A percentile compares a stretch with the other conserved stretches of the same genome.
Evolutionary conservation across 495 filamentous ascomycete genomes (phyloP).

Genomic region (Tetracladium marchalianum): DNA sequence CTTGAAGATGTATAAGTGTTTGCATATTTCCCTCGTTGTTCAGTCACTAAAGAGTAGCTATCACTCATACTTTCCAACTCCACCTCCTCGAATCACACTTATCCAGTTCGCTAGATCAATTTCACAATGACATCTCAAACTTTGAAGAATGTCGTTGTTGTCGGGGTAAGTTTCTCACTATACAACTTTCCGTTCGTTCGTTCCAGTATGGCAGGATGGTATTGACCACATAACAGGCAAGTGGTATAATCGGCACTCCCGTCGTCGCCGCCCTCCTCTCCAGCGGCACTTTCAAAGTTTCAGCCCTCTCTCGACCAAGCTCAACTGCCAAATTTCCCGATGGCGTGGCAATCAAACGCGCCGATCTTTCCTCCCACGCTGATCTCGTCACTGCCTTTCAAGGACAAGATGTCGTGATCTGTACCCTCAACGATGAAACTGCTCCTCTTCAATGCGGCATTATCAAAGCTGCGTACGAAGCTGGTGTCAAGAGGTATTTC

Average conservation of each 20-base stretch:
- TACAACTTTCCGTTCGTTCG: neutral
- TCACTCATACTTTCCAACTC: no score
- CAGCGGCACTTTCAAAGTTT: slow-evolving; percentile 38
- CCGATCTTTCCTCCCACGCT: slow-evolving; percentile 33
- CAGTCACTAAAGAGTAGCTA: no score
- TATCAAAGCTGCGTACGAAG: slow-evolving; percentile 48
- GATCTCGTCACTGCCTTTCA: slow-evolving; percentile 30
- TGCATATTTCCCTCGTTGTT: no score
- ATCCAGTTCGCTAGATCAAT: no score
- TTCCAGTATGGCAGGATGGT: neutral
- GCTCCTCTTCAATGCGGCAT: slow-evolving; percentile 36
- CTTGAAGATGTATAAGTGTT: no score
- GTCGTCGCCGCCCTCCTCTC: slow-evolving; percentile 41
- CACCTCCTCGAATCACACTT: no score
- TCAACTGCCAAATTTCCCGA: slow-evolving; percentile 27
- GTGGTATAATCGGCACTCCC: slow-evolving; percentile 44
- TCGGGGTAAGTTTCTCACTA: slow-evolving; percentile 29
- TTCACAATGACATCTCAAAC: neutral
- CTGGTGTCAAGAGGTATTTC: slow-evolving; percentile 49
- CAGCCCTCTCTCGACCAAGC: slow-evolving; percentile 40
- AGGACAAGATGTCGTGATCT: slow-evolving; percentile 49
- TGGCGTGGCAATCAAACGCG: slow-evolving; percentile 29
- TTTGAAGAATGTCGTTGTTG: slow-evolving; percentile 37
- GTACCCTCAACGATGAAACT: slow-evolving; percentile 38
- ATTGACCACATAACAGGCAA: slow-evolving; percentile 34